Evolutionary conservation across 352 stramenopile genomes (phyloP).

Genomic region (Phytophthora nicotianae): DNA sequence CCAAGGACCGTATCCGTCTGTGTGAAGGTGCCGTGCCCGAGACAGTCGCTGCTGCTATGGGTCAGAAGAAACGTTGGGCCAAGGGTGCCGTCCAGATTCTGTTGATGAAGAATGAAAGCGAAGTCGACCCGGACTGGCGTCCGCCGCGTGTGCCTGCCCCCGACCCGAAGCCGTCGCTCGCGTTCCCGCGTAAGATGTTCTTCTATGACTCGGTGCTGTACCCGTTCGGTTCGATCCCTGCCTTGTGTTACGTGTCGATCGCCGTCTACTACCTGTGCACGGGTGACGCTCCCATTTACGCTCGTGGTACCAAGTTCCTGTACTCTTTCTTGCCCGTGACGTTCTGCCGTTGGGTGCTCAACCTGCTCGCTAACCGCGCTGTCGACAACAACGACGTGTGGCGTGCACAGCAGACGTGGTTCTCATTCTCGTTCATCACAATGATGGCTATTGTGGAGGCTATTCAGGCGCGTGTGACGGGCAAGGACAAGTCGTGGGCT

Average conservation of each 20-base stretch:
- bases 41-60: conserved; percentile 85
- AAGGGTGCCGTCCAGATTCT: conserved; percentile 90
- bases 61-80: conserved; percentile 88
- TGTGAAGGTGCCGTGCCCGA: conserved; percentile 86
- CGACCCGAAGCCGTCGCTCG: conserved; percentile 79
- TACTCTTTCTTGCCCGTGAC: conserved; percentile 90
- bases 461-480: conserved; percentile 75
- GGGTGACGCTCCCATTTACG: conserved; percentile 86
- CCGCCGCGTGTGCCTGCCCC: conserved; percentile 81
- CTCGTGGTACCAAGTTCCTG: conserved; percentile 75
- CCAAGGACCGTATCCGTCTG: conserved; percentile 85
- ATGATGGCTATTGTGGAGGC: conserved; percentile 87
- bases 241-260: conserved; percentile 85
- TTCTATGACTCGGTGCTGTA: conserved; percentile 91
- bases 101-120: conserved; percentile 89
- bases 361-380: conserved; percentile 82
- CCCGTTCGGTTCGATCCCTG: conserved; percentile 87
- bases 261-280: conserved; percentile 89
- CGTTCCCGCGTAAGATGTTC: conserved; percentile 90
- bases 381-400: conserved; percentile 92
- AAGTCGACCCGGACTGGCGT: conserved; percentile 90
- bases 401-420: conserved; percentile 90
- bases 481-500: conserved; percentile 87
- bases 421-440: conserved; percentile 91
- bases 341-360: conserved; percentile 80